Conservation (phyloP, 257 asterid genomes). For the Petunia axillaris region DNA sequence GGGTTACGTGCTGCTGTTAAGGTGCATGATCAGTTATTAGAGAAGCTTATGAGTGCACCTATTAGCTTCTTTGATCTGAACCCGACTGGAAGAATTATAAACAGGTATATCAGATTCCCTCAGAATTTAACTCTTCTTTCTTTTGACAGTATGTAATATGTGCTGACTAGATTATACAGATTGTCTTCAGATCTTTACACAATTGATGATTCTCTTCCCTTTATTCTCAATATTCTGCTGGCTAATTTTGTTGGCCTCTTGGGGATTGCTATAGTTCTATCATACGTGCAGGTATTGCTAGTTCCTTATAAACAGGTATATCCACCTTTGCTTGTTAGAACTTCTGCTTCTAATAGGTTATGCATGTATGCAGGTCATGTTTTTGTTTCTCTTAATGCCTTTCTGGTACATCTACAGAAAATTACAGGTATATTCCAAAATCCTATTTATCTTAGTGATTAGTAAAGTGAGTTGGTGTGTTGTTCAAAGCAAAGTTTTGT, state of each 20-base stretch:
- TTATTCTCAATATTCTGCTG: slow-evolving; percentile 92
- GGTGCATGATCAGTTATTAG: slow-evolving; percentile 66
- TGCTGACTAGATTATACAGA: slow-evolving; percentile 56
- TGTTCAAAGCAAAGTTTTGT: background rate
- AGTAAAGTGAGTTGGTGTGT: background rate
- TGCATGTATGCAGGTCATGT: slow-evolving; percentile 58
- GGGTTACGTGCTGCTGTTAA: slow-evolving; percentile 84
- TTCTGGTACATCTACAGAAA: slow-evolving; percentile 83
- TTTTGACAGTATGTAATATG: slow-evolving; percentile 7
- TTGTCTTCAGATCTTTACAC: slow-evolving; percentile 96
- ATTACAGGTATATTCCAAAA: slow-evolving; percentile 61
- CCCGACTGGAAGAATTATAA: slow-evolving; percentile 90
- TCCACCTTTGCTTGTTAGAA: background rate
- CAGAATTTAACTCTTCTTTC: slow-evolving; percentile 12
- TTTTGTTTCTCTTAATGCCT: slow-evolving; percentile 77
- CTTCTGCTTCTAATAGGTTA: slow-evolving; percentile 12
- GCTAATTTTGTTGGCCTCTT: slow-evolving; percentile 90
- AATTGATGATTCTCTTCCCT: slow-evolving; percentile 95
- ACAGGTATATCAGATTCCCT: slow-evolving; percentile 60
- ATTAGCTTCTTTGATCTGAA: slow-evolving; percentile 87
- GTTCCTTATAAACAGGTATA: background rate
- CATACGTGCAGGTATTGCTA: slow-evolving; percentile 72
- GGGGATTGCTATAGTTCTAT: slow-evolving; percentile 77
- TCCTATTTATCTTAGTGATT: slow-evolving; percentile 20
- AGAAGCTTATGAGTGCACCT: slow-evolving; percentile 67